A percentile compares a stretch with the other conserved stretches of the same genome.
Conservation (phyloP, 164 flowering plant genomes). For the Stephania japonica region DNA sequence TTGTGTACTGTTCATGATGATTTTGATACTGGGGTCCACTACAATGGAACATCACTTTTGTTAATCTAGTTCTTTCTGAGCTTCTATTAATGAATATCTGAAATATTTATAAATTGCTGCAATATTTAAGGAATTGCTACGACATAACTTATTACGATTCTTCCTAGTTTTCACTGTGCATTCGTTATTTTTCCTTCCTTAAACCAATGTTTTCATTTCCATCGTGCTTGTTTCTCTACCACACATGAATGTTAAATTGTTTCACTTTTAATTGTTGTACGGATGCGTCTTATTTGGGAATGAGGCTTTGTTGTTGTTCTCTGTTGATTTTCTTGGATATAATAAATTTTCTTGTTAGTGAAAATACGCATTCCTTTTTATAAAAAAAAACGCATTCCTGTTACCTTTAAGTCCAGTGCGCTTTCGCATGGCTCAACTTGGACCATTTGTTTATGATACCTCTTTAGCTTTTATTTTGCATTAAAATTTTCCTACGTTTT, state of each 20-base stretch:
- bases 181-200: background rate
- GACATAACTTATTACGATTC: too few species aligned
- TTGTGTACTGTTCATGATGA: background rate
- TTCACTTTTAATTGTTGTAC: too few species aligned
- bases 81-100: background rate
- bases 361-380: background rate
- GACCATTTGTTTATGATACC: background rate
- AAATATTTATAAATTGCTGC: background rate
- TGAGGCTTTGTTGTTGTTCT: too few species aligned
- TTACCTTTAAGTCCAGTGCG: background rate
- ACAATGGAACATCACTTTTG: background rate
- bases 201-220: background rate
- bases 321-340: background rate
- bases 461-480: too few species aligned
- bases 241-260: too few species aligned
- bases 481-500: background rate
- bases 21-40: background rate
- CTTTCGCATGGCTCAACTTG: background rate
- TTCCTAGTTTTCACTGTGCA: background rate
- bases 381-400: background rate
- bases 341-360: background rate
- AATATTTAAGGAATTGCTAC: too few species aligned
- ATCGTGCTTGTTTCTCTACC: background rate
- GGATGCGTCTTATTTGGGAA: too few species aligned
- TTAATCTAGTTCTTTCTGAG: background rate